phyloP scores from a whole-genome alignment of 495 filamentous ascomycete species.

The Penicillium paxilli region DNA sequence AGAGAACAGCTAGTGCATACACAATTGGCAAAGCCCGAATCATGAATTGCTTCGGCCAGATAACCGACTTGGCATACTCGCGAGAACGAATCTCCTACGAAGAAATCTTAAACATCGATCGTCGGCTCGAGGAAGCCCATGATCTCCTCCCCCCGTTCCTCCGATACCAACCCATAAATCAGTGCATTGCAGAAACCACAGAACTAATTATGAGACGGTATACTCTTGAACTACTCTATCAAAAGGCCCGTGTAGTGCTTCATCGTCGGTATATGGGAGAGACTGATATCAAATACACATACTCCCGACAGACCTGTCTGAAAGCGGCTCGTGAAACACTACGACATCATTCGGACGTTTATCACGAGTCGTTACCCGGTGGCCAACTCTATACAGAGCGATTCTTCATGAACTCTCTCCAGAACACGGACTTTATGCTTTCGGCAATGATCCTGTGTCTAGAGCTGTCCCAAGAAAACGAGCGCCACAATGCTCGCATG shows the following conservation, averaged over 20 bases:
- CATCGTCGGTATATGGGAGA: slow-evolving; percentile 80
- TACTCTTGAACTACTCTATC: slow-evolving; percentile 76
- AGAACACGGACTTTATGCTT: slow-evolving; percentile 79
- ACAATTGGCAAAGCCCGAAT: slow-evolving; percentile 40
- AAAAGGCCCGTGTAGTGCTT: slow-evolving; percentile 79
- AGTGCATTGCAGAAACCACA: slow-evolving; percentile 71
- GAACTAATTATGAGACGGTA: slow-evolving; percentile 80
- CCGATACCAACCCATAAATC: slow-evolving; percentile 65
- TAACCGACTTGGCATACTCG: slow-evolving; percentile 46
- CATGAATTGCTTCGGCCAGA: slow-evolving; percentile 44
- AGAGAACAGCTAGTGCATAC: slow-evolving; percentile 38
- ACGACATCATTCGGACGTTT: slow-evolving; percentile 71
- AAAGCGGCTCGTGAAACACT: slow-evolving; percentile 77
- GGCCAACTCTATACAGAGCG: slow-evolving; percentile 70
- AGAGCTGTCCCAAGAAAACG: slow-evolving; percentile 54
- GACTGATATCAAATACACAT: slow-evolving; percentile 70
- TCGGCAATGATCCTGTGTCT: slow-evolving; percentile 87
- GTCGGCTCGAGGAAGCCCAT: slow-evolving; percentile 66
- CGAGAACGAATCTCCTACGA: slow-evolving; percentile 63
- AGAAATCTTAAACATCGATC: slow-evolving; percentile 74
- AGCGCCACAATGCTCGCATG: slow-evolving; percentile 8
- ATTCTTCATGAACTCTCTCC: slow-evolving; percentile 76
- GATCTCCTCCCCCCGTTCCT: slow-evolving; percentile 69
- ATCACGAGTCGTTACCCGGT: slow-evolving; percentile 70
- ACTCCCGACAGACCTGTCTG: slow-evolving; percentile 80